Base-by-base conservation (phyloP, 306 rosid genomes). In the Vigna mungo region DNA sequence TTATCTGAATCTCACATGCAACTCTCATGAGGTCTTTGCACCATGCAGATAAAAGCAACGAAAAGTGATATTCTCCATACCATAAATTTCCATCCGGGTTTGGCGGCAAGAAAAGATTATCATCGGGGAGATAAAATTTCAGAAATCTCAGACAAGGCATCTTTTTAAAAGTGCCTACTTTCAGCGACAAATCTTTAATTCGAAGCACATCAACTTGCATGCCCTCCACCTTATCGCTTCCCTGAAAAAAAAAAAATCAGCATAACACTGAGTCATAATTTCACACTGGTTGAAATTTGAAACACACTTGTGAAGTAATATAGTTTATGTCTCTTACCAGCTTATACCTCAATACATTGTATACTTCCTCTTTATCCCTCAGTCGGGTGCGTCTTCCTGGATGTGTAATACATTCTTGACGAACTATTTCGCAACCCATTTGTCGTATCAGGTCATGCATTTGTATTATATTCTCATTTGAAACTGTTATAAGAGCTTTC, bases 371-470 rank as follows among this genome's bases (percentile, higher is more conserved):
- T 3, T 2, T 1, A n/a, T 69, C 74, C 44, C 27, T 16, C 61
- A 69, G 1, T 49, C 61, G 74, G 17, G 60, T 27, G 15, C 74
- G 30, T 27, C 44, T 47, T 27, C 60, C 30, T 0, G 30, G n/a
- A 9, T 7, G 2, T 32, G 0, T 1, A 7, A 4, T 9, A 30
- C 60, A 69, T 69, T 69, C 74, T 69, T 69, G 60, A 69, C 74
- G 44, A 69, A 69, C 74, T 48, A 69, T n/a, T 69, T 69, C 27
- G 0, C 16, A 16, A n/a, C 60, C 74, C 74, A 69, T 69, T 48
- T 47, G 13, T 30, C 30, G 74, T 3, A 49, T 30, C 23, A 27
- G 32, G 3, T 48, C 60, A 46, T 69, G 74, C 60, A 69, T 69
- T 16, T 69, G 46, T 69, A 69, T 69, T 49, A 18, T 69, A 4